phyloP scores from a whole-genome alignment of 2,329 filamentous ascomycete genomes.

The Plectosphaerella cucumerina region DNA sequence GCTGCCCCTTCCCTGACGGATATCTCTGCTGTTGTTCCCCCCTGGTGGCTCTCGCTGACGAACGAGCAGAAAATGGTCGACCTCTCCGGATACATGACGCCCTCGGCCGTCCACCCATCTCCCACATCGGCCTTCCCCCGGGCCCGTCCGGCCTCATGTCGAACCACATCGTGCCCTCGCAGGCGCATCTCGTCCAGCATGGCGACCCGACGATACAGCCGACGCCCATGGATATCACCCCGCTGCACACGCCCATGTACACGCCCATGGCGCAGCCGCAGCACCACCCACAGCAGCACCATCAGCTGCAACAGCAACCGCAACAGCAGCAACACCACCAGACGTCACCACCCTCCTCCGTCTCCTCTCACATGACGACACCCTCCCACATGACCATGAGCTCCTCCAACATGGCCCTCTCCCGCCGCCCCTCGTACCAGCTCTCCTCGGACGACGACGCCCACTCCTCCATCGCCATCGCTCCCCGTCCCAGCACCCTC shows the following conservation, averaged over 20 bases:
- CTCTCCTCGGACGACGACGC: neutral
- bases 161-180: neutral
- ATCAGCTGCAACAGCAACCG: no score
- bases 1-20: no score
- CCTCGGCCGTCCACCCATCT: constrained; percentile 5
- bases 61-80: constrained; percentile 12
- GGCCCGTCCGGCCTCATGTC: neutral
- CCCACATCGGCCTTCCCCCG: neutral
- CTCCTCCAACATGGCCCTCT: neutral
- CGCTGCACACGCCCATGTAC: neutral
- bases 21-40: no score
- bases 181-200: neutral
- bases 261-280: neutral
- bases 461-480: neutral
- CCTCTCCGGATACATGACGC: constrained; percentile 11
- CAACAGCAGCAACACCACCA: no score
- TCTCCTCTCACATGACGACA: neutral
- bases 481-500: neutral
- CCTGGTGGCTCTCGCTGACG: neutral
- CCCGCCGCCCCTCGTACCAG: neutral
- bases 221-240: neutral
- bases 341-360: neutral
- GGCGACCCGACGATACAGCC: neutral
- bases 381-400: neutral
- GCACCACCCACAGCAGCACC: neutral